Conservation (phyloP, 2,329 filamentous ascomycete genomes). For the Claviceps spartinae region DNA sequence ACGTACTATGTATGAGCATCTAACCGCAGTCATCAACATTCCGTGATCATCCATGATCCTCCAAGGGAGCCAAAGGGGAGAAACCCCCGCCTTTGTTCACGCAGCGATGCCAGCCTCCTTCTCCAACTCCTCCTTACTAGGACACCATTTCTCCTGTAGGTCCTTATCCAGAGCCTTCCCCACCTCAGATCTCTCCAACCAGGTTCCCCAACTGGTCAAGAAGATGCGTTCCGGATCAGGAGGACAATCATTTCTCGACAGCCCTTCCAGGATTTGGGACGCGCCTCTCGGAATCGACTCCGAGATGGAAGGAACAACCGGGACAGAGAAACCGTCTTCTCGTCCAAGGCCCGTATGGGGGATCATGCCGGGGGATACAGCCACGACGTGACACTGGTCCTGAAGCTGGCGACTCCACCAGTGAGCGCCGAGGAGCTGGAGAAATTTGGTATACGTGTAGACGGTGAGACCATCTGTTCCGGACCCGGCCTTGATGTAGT, state of each 20-base stretch:
- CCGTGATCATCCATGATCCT: no score
- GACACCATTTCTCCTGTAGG: constrained; percentile 39
- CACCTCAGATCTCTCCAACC: constrained; percentile 34
- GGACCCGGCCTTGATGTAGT: constrained; percentile 26
- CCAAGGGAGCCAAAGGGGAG: no score
- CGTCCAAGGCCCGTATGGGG: constrained; percentile 32
- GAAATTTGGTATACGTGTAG: constrained; percentile 35
- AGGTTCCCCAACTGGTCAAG: constrained; percentile 42
- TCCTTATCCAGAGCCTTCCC: constrained; percentile 27
- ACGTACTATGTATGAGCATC: no score
- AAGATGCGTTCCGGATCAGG: constrained; percentile 38
- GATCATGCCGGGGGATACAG: constrained; percentile 39
- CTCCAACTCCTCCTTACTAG: constrained; percentile 33
- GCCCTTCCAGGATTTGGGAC: constrained; percentile 28
- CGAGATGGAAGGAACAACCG: constrained; percentile 27
- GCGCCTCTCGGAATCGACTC: constrained; percentile 35
- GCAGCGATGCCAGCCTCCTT: constrained; percentile 20
- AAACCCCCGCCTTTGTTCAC: not conserved
- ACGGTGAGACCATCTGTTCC: constrained; percentile 16
- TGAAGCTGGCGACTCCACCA: constrained; percentile 41
- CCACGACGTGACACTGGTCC: constrained; percentile 30
- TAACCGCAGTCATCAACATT: no score
- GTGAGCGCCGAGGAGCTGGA: constrained; percentile 35
- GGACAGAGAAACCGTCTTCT: constrained; percentile 16
- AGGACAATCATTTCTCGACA: constrained; percentile 33